phyloP scores from a whole-genome alignment of 2,329 filamentous ascomycete genomes.

The Clonostachys chloroleuca region DNA sequence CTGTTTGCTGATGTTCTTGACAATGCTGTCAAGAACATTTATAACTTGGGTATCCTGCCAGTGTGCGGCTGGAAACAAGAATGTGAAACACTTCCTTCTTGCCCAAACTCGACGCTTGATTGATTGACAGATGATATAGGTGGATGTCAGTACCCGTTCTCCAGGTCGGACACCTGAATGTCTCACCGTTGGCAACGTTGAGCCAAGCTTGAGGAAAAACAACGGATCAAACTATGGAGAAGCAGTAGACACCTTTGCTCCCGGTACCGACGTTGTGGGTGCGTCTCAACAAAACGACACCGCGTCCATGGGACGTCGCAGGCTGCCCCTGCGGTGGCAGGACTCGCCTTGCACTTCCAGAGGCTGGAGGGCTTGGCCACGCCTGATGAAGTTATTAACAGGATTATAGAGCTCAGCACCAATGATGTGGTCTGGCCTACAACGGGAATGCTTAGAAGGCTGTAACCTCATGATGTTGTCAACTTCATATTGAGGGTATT shows the following conservation, averaged over 20 bases:
- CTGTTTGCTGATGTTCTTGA: conserved; percentile 3
- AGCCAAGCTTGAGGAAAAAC: conserved; percentile 9
- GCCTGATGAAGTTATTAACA: background rate
- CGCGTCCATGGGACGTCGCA: conserved; percentile 5
- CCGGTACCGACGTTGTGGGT: conserved; percentile 13
- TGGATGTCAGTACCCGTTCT: too few species aligned
- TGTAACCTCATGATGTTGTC: too few species aligned
- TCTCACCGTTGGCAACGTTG: background rate
- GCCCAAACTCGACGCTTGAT: too few species aligned
- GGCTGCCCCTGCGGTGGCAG: conserved; percentile 12
- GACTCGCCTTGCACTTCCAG: conserved; percentile 9
- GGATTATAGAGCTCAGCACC: too few species aligned
- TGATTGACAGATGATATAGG: too few species aligned
- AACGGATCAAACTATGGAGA: conserved; percentile 37
- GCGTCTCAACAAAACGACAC: conserved; percentile 12
- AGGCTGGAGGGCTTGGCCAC: conserved; percentile 7
- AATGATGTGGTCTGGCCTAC: too few species aligned
- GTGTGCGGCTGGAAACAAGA: conserved; percentile 19
- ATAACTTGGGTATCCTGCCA: conserved; percentile 19
- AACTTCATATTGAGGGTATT: too few species aligned
- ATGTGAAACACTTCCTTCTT: background rate
- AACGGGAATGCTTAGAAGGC: too few species aligned
- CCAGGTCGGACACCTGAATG: too few species aligned
- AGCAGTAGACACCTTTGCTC: conserved; percentile 7
- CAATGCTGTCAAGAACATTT: background rate